These are phyloP conservation scores for Alloteropsis angusta DNA, from an alignment of 202 grass and related monocot species.

Conservation along the genomic window DNA sequence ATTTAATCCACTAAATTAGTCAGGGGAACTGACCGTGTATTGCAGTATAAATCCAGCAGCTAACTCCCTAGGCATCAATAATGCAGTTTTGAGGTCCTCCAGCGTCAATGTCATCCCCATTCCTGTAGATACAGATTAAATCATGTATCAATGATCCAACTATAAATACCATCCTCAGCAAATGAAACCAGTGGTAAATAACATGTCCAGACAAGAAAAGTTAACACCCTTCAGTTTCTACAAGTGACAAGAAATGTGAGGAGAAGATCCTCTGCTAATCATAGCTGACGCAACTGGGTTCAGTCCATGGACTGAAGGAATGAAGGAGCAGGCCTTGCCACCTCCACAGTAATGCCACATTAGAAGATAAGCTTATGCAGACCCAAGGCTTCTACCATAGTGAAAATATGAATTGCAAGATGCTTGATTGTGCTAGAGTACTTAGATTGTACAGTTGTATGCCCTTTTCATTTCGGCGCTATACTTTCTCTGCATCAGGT, in stretches of 20 bases:
- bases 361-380: neutral
- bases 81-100: constrained; percentile 50
- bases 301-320: neutral
- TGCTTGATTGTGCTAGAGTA: neutral
- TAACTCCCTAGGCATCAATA: constrained; percentile 84
- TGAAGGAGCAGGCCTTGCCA: neutral
- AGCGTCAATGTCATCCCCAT: constrained; percentile 95
- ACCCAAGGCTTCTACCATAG: neutral
- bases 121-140: constrained; percentile 32
- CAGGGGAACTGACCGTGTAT: constrained; percentile 48
- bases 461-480: neutral
- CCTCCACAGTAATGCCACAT: neutral
- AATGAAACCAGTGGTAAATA: neutral
- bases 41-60: constrained; percentile 67
- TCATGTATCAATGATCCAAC: neutral
- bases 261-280: neutral
- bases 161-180: neutral
- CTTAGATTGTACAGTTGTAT: neutral
- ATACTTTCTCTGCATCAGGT: neutral
- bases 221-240: neutral
- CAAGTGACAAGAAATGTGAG: neutral
- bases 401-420: neutral
- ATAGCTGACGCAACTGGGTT: neutral
- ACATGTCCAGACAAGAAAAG: neutral
- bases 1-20: neutral